Evolutionary conservation across 768 basidiomycete genomes (phyloP).

Genomic region (Leccinum subtestaceum): DNA sequence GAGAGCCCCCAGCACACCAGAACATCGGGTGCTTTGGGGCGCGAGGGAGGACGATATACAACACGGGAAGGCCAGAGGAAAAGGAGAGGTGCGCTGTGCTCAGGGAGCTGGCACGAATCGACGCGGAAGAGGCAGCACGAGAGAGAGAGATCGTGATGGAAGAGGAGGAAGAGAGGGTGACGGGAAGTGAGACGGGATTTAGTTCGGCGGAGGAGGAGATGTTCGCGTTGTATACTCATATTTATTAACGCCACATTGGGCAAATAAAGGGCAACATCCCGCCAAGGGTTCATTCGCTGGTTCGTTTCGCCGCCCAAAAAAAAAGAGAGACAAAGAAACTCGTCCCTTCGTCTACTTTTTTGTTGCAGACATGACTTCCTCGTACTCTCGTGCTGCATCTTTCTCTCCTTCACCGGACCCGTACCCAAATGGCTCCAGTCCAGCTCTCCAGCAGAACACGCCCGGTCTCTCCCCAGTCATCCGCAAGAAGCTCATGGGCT

Average conservation of each 20-base stretch:
- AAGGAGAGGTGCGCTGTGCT: neutral
- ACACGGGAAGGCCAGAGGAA: neutral
- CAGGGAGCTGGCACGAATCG: slow-evolving; percentile 17
- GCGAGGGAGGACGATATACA: slow-evolving; percentile 33
- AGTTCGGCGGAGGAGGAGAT: slow-evolving; percentile 17
- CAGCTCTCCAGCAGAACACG: slow-evolving; percentile 47
- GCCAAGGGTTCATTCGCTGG: slow-evolving; percentile 20
- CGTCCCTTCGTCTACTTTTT: slow-evolving; percentile 21
- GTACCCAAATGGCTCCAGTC: slow-evolving; percentile 58
- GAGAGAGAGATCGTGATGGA: neutral
- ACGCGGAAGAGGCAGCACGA: slow-evolving; percentile 20
- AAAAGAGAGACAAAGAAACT: slow-evolving; percentile 43
- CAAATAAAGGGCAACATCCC: slow-evolving; percentile 36
- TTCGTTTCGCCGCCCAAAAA: slow-evolving; percentile 48
- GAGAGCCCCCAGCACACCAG: neutral
- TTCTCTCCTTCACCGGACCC: slow-evolving; percentile 53
- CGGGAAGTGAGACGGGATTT: neutral
- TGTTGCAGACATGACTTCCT: slow-evolving; percentile 63
- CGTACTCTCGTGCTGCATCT: slow-evolving; percentile 64
- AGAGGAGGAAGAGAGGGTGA: neutral
- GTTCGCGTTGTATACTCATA: slow-evolving; percentile 41
- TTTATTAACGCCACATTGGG: slow-evolving; percentile 30
- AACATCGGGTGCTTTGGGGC: neutral
- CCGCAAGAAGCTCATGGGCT: slow-evolving; percentile 93
- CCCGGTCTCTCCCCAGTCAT: slow-evolving; percentile 40